phyloP scores from a whole-genome alignment of 2,329 filamentous ascomycete species.

The Blumeria hordei region DNA sequence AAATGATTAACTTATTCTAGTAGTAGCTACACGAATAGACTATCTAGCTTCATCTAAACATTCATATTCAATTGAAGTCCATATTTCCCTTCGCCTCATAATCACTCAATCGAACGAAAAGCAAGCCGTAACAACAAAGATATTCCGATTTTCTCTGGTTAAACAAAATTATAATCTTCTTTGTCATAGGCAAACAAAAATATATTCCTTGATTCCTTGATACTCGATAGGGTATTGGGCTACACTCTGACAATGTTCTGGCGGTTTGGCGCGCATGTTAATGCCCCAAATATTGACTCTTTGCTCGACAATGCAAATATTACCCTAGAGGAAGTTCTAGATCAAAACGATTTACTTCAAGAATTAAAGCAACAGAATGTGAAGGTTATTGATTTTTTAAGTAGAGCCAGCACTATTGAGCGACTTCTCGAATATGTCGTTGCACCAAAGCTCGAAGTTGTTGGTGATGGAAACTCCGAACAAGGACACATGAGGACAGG shows the following conservation, averaged over 20 bases:
- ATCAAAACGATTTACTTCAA: constrained; percentile 88
- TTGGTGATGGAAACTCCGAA: constrained; percentile 14
- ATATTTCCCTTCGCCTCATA: no score
- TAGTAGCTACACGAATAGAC: no score
- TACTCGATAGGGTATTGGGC: no score
- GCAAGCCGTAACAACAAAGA: no score
- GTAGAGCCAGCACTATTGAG: constrained; percentile 65
- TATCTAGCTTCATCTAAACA: no score
- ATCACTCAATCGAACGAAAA: no score
- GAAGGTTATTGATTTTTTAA: constrained; percentile 87
- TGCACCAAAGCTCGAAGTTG: constrained; percentile 43
- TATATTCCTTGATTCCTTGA: no score
- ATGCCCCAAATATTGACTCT: constrained; percentile 85
- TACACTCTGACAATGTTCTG: constrained; percentile 61
- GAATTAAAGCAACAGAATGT: constrained; percentile 97
- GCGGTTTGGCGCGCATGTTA: constrained; percentile 97
- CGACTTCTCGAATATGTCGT: constrained; percentile 78
- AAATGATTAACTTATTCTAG: no score
- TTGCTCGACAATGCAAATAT: constrained; percentile 92
- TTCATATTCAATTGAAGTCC: no score
- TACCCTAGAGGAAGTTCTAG: constrained; percentile 81
- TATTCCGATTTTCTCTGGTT: no score
- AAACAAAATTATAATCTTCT: no score
- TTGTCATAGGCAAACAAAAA: no score
- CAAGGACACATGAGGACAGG: neutral